phyloP scores from a whole-genome alignment of 495 filamentous ascomycete species.

The Ascodesmis nigricans region DNA sequence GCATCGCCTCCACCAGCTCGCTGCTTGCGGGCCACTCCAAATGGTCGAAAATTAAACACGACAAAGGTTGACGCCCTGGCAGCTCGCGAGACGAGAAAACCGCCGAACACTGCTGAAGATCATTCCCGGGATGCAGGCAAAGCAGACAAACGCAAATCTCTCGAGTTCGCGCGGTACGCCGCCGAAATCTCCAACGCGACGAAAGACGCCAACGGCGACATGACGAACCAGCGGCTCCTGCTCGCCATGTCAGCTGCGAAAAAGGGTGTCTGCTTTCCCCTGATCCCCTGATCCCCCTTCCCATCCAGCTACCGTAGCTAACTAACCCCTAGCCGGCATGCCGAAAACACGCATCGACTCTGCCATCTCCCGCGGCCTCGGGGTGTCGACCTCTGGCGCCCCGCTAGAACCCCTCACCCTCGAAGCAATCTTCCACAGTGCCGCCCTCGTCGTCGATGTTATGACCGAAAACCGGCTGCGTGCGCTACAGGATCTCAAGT shows the following conservation, averaged over 20 bases:
- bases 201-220: constrained; percentile 44
- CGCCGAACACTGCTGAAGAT: no score
- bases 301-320: neutral
- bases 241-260: constrained; percentile 55
- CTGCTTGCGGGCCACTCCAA: constrained; percentile 55
- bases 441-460: constrained; percentile 43
- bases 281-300: neutral
- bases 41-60: constrained; percentile 90
- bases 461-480: constrained; percentile 62
- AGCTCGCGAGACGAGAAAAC: no score
- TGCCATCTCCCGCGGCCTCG: constrained; percentile 73
- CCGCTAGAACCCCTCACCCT: constrained; percentile 52
- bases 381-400: constrained; percentile 45
- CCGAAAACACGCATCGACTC: constrained; percentile 65
- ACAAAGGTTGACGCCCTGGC: no score
- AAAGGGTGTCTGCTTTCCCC: constrained; percentile 28
- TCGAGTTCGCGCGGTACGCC: constrained; percentile 24
- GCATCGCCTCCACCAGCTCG: constrained; percentile 31
- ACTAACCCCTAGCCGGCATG: constrained; percentile 36
- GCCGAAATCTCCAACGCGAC: constrained; percentile 33
- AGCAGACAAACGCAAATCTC: constrained; percentile 28
- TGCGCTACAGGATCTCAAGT: constrained; percentile 45
- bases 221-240: constrained; percentile 50
- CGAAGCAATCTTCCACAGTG: constrained; percentile 59
- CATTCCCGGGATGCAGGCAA: no score